Conservation (phyloP, 371 early-diverging fungal genomes). For the Mortierella polycephala region DNA sequence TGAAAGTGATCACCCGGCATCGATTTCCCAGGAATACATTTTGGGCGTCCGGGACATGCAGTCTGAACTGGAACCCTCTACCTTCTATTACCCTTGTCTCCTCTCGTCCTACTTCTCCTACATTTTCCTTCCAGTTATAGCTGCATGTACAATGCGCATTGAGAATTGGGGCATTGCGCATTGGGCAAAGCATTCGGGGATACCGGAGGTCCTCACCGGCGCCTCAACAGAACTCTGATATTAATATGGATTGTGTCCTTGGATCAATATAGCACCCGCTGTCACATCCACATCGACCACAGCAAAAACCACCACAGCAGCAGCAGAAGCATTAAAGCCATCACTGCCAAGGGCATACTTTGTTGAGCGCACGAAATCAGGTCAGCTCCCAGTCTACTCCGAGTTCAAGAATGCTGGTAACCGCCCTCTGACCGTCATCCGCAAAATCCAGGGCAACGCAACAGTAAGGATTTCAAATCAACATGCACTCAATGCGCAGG, state of each 20-base stretch:
- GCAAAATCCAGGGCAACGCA: constrained; percentile 51
- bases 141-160: too few relatives aligned
- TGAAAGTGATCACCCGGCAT: too few relatives aligned
- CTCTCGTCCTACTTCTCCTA: too few relatives aligned
- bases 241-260: too few relatives aligned
- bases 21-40: too few relatives aligned
- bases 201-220: not conserved
- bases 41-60: not conserved
- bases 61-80: not conserved
- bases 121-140: too few relatives aligned
- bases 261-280: not conserved
- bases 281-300: constrained; percentile 9
- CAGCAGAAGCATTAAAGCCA: constrained; percentile 21
- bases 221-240: not conserved
- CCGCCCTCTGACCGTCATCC: constrained; percentile 37
- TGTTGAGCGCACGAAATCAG: constrained; percentile 49
- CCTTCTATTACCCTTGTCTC: not conserved
- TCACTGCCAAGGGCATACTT: constrained; percentile 45
- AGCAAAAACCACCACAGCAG: not conserved
- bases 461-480: constrained; percentile 14
- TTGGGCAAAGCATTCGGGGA: too few relatives aligned
- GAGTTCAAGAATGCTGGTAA: constrained; percentile 46
- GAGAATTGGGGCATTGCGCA: too few relatives aligned
- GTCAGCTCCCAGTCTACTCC: constrained; percentile 52
- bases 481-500: not conserved